A percentile compares a stretch with the other conserved stretches of the same genome.
Evolutionary conservation across 495 filamentous ascomycete genomes (phyloP).

Genomic region (Penicillium simplicissimum): DNA sequence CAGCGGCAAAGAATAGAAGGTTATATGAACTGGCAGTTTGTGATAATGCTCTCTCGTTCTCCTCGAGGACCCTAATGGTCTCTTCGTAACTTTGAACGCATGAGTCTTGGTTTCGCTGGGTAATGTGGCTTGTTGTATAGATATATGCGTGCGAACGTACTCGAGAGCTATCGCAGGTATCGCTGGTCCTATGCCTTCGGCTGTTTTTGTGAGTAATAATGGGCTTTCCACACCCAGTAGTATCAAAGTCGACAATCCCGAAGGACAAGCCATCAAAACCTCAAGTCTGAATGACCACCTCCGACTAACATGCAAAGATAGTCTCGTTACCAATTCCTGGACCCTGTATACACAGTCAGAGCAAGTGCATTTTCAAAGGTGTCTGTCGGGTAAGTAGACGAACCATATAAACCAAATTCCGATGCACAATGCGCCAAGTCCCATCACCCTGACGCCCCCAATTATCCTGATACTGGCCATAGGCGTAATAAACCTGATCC

Average conservation of each 20-base stretch:
- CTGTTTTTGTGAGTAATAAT: too few species aligned
- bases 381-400: not conserved
- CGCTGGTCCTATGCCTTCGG: too few species aligned
- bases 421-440: constrained; percentile 25
- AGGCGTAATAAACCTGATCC: constrained; percentile 28
- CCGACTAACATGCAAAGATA: not conserved
- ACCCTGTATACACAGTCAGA: not conserved
- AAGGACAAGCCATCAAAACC: not conserved
- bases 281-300: not conserved
- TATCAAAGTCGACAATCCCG: not conserved
- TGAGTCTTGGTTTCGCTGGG: too few species aligned
- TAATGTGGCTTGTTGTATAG: too few species aligned
- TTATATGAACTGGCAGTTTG: too few species aligned
- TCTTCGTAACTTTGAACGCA: too few species aligned
- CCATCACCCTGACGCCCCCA: constrained; percentile 19
- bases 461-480: constrained; percentile 37
- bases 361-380: not conserved
- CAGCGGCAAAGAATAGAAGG: too few species aligned
- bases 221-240: not conserved
- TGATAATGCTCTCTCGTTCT: too few species aligned
- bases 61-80: too few species aligned
- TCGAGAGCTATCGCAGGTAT: too few species aligned
- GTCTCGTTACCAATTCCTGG: constrained; percentile 1
- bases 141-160: too few species aligned
- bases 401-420: constrained; percentile 41